Evolutionary conservation across 2,329 filamentous ascomycete species (phyloP).

Genomic region (Talaromyces piceae): DNA sequence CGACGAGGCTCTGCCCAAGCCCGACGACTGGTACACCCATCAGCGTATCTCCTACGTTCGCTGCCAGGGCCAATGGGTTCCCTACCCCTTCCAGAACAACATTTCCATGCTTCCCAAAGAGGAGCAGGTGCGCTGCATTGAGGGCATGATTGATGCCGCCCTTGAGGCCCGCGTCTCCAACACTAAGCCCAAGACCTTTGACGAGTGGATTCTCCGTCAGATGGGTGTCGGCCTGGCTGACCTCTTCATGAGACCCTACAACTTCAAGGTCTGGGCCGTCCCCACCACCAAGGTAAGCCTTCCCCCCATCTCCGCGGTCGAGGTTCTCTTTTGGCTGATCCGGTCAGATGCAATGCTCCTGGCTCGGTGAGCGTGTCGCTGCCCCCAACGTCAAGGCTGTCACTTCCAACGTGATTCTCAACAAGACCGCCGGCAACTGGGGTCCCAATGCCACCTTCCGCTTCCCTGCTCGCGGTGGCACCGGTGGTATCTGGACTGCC

Average conservation of each 20-base stretch:
- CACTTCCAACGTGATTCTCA: slow-evolving; percentile 87
- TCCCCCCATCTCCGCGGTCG: background rate
- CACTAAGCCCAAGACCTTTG: slow-evolving; percentile 92
- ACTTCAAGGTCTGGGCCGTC: slow-evolving; percentile 99
- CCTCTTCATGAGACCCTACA: slow-evolving; percentile 98
- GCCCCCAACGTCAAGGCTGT: slow-evolving; percentile 92
- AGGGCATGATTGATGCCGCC: slow-evolving; percentile 92
- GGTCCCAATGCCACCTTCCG: slow-evolving; percentile 97
- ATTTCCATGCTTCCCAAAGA: slow-evolving; percentile 97
- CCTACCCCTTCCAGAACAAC: slow-evolving; percentile 99
- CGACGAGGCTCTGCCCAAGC: slow-evolving; percentile 88
- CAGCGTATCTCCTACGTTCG: slow-evolving; percentile 98
- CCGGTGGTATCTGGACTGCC: slow-evolving; percentile 97
- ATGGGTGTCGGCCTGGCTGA: slow-evolving; percentile 85
- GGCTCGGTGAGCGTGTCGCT: slow-evolving; percentile 97
- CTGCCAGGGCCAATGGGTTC: slow-evolving; percentile 93
- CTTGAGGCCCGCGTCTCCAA: slow-evolving; percentile 77
- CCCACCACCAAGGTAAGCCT: slow-evolving; percentile 80
- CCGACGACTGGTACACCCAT: slow-evolving; percentile 94
- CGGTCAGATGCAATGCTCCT: slow-evolving; percentile 89
- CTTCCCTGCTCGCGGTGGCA: slow-evolving; percentile 92
- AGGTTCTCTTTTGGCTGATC: background rate
- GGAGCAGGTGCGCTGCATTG: slow-evolving; percentile 88
- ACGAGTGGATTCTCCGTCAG: slow-evolving; percentile 95
- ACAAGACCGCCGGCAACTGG: slow-evolving; percentile 96